These are phyloP conservation scores for Phellinidium pouzarii DNA, from an alignment of 1,284 basidiomycete species.

Conservation along the genomic window DNA sequence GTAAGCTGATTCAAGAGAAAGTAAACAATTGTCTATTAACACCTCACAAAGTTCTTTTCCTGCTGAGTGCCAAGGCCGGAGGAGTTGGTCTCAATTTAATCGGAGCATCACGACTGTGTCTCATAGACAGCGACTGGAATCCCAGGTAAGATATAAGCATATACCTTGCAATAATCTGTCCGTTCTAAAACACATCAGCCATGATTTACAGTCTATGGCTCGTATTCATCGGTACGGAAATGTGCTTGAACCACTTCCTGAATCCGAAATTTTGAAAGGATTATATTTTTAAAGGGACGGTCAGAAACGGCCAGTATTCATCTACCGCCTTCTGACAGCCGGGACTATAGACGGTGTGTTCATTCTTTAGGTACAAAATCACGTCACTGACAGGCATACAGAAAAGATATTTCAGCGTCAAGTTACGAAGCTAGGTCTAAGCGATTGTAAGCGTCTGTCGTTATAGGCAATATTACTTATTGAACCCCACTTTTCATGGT, in stretches of 20 bases:
- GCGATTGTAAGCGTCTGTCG: conserved; percentile 60
- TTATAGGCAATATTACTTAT: conserved; percentile 12
- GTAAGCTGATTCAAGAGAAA: conserved; percentile 25
- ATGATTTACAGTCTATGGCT: conserved; percentile 96
- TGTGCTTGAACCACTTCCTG: conserved; percentile 3
- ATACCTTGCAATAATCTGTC: conserved; percentile 5
- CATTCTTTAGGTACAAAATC: background rate
- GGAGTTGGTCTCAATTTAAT: conserved; percentile 94
- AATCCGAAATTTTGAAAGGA: conserved; percentile 4
- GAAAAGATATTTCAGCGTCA: conserved; percentile 90
- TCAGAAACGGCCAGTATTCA: conserved; percentile 87
- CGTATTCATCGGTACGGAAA: conserved; percentile 78
- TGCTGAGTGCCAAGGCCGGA: conserved; percentile 93
- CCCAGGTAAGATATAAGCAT: conserved; percentile 51
- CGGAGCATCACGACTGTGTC: conserved; percentile 78
- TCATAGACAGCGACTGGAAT: conserved; percentile 95
- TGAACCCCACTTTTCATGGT: conserved; percentile 2
- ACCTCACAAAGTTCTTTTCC: conserved; percentile 65
- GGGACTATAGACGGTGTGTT: conserved; percentile 68
- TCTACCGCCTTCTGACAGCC: conserved; percentile 86
- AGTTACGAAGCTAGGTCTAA: conserved; percentile 91
- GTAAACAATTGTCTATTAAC: background rate
- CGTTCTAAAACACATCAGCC: conserved; percentile 35
- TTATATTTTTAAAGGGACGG: conserved; percentile 63
- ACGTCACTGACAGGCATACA: conserved; percentile 24